These are phyloP conservation scores for Magnolia kwangsiensis DNA, from an alignment of 164 flowering plant genomes.

Conservation along the genomic window DNA sequence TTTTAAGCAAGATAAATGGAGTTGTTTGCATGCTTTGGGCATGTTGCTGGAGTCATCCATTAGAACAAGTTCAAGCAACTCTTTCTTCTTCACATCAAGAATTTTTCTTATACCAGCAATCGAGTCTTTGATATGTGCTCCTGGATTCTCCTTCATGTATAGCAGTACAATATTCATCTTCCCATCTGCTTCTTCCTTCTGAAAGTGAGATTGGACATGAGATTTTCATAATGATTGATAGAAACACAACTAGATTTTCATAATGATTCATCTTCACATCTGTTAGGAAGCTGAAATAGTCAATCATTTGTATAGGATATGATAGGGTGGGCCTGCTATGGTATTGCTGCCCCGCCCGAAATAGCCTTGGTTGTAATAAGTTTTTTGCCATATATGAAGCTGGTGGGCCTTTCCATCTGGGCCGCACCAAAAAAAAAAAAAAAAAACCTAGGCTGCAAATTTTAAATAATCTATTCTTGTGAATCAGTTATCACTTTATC, in stretches of 20 bases:
- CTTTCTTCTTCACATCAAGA: constrained; percentile 23
- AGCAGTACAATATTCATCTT: constrained; percentile 32
- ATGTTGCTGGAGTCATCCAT: constrained; percentile 15
- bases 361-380: no score
- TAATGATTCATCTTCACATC: no score
- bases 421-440: neutral
- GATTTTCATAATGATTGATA: neutral
- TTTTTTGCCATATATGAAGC: no score
- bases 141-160: constrained; percentile 31
- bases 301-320: neutral
- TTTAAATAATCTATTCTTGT: neutral
- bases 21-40: constrained; percentile 18
- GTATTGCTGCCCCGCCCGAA: no score
- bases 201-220: constrained; percentile 4
- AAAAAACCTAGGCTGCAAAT: neutral
- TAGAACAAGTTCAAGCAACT: constrained; percentile 32
- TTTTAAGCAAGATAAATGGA: constrained; percentile 30
- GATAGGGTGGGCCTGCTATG: neutral
- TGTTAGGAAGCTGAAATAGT: neutral
- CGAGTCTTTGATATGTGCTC: constrained; percentile 28
- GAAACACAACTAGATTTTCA: neutral
- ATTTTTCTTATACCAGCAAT: constrained; percentile 20
- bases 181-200: constrained; percentile 45
- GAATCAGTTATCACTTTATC: no score
- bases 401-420: neutral